Percentiles rank a stretch among this genome's conserved stretches.
Conservation (phyloP, 176 grass and related monocot genomes). For the Sorghum bicolor region DNA sequence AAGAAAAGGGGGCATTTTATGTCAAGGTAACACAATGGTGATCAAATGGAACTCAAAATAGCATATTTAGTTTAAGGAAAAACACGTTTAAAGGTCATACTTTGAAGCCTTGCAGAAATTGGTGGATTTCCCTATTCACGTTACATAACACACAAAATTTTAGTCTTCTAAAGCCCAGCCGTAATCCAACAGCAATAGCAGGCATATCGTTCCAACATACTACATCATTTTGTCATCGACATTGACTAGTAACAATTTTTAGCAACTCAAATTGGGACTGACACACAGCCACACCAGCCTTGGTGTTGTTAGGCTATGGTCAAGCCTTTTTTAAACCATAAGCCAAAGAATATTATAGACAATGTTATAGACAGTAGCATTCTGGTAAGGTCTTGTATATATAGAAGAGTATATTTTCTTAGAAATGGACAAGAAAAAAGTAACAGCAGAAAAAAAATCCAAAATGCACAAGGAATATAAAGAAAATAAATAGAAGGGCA, state of each 20-base stretch:
- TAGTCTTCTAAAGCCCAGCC: background rate
- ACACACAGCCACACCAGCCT: background rate
- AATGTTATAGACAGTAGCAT: background rate
- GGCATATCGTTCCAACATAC: background rate
- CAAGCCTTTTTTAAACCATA: background rate
- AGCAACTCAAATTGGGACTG: background rate
- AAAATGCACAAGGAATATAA: background rate
- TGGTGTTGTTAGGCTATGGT: background rate
- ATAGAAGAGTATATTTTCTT: background rate
- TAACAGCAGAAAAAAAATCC: background rate
- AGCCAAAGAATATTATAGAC: background rate
- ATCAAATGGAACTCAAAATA: too few species aligned
- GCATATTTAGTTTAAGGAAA: too few species aligned
- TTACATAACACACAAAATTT: background rate
- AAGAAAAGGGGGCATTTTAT: too few species aligned
- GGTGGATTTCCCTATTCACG: background rate
- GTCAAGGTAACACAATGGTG: background rate
- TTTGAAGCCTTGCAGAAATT: background rate
- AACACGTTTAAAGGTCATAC: background rate
- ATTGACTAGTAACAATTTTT: background rate
- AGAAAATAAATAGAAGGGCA: background rate
- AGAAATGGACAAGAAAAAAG: background rate
- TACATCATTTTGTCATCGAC: background rate
- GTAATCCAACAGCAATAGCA: background rate
- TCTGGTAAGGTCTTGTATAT: background rate